Conservation (phyloP, 148 eudicot genomes). For the Polygonum maritimum region DNA sequence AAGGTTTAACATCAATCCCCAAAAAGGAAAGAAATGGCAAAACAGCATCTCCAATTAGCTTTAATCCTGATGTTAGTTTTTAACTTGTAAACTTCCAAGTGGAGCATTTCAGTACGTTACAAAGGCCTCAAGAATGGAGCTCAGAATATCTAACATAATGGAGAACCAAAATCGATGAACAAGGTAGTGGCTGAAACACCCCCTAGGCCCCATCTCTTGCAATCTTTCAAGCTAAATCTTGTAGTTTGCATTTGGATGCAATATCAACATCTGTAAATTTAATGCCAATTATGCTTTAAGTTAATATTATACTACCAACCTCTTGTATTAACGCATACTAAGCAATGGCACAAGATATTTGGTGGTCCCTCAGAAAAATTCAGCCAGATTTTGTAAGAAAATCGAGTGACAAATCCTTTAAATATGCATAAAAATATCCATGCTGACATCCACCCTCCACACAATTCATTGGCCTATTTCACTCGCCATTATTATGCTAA, state of each 20-base stretch:
- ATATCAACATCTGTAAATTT: neutral
- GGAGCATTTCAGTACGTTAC: neutral
- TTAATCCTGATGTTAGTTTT: neutral
- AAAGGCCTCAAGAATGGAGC: neutral
- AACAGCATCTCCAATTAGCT: neutral
- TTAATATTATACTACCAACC: conserved; percentile 1
- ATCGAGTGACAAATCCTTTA: neutral
- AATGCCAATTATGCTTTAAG: neutral
- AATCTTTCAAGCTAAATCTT: conserved; percentile 3
- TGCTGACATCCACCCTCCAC: neutral
- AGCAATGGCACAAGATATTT: conserved; percentile 5
- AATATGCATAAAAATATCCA: neutral
- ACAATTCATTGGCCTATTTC: neutral
- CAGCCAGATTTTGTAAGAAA: conserved; percentile 5
- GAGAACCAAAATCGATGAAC: conserved; percentile 2
- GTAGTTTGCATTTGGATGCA: conserved; percentile 5
- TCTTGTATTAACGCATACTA: neutral
- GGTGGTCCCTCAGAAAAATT: conserved; percentile 5
- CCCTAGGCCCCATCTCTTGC: conserved; percentile 1
- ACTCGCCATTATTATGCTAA: neutral
- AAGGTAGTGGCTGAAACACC: conserved; percentile 5
- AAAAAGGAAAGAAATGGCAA: neutral
- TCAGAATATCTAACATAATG: neutral
- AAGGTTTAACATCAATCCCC: neutral
- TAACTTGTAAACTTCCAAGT: neutral